phyloP scores from a whole-genome alignment of 768 basidiomycete genomes.

The Lentinula detonsa region DNA sequence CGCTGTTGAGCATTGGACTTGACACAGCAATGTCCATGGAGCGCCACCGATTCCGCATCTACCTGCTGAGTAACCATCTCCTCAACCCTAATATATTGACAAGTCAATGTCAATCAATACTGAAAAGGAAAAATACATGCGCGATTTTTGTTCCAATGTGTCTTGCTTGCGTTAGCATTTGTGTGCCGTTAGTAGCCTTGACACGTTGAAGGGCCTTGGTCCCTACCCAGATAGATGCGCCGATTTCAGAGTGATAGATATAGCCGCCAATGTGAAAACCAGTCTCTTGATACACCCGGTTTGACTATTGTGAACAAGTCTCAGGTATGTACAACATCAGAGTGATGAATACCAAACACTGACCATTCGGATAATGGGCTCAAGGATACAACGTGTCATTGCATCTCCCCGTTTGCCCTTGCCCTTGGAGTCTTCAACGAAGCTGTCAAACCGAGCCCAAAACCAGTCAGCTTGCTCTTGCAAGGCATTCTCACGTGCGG shows the following conservation, averaged over 20 bases:
- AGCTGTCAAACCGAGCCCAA: too few species aligned
- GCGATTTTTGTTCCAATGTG: not conserved
- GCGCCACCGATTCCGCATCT: not conserved
- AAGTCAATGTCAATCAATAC: not conserved
- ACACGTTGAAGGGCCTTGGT: not conserved
- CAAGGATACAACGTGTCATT: too few species aligned
- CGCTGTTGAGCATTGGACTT: not conserved
- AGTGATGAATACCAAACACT: too few species aligned
- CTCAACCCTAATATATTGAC: not conserved
- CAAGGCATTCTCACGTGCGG: too few species aligned
- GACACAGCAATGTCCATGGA: not conserved
- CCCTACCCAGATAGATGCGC: not conserved
- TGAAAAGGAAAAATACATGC: not conserved
- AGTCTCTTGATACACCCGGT: not conserved
- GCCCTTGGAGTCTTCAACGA: too few species aligned
- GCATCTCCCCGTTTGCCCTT: too few species aligned
- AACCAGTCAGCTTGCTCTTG: too few species aligned
- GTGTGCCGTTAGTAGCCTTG: not conserved
- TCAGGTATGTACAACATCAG: too few species aligned
- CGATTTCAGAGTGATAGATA: not conserved
- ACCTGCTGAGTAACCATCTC: not conserved
- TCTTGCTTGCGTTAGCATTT: not conserved
- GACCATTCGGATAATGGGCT: too few species aligned
- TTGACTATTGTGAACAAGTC: not conserved
- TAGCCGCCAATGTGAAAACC: not conserved